A percentile compares a stretch with the other conserved stretches of the same genome.
Conservation (phyloP, 2,329 filamentous ascomycete genomes). For the Diaporthe amygdali region DNA sequence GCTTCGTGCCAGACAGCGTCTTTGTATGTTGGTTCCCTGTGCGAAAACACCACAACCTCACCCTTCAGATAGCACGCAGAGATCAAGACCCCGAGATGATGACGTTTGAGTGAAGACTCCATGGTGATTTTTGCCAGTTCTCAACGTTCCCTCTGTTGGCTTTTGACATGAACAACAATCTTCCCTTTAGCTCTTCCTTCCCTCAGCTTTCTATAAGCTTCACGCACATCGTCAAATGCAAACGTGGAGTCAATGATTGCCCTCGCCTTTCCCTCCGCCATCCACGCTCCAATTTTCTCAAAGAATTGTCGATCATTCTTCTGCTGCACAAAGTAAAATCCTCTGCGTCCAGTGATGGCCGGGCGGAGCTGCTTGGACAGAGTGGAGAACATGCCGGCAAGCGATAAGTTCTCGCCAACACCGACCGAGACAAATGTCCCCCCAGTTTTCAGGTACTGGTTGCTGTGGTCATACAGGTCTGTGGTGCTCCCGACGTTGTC, state of each 20-base stretch:
- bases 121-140: neutral
- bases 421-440: slow-evolving; percentile 31
- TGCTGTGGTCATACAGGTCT: slow-evolving; percentile 30
- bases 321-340: slow-evolving; percentile 22
- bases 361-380: slow-evolving; percentile 25
- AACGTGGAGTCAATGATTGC: slow-evolving; percentile 30
- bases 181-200: slow-evolving; percentile 31
- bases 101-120: neutral
- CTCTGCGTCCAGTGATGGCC: slow-evolving; percentile 25
- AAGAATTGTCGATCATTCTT: slow-evolving; percentile 21
- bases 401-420: slow-evolving; percentile 7
- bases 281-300: slow-evolving; percentile 29
- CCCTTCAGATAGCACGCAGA: no score
- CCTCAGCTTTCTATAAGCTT: slow-evolving; percentile 32
- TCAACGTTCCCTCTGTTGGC: neutral
- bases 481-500: slow-evolving; percentile 32
- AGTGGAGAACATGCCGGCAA: neutral
- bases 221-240: slow-evolving; percentile 29
- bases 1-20: no score
- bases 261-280: slow-evolving; percentile 33
- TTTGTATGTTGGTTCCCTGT: no score
- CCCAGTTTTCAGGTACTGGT: slow-evolving; percentile 26
- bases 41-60: no score
- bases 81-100: neutral
- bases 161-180: slow-evolving; percentile 29